These are phyloP conservation scores for Camelina neglecta DNA, from an alignment of 345 rosid genomes.

Conservation along the genomic window DNA sequence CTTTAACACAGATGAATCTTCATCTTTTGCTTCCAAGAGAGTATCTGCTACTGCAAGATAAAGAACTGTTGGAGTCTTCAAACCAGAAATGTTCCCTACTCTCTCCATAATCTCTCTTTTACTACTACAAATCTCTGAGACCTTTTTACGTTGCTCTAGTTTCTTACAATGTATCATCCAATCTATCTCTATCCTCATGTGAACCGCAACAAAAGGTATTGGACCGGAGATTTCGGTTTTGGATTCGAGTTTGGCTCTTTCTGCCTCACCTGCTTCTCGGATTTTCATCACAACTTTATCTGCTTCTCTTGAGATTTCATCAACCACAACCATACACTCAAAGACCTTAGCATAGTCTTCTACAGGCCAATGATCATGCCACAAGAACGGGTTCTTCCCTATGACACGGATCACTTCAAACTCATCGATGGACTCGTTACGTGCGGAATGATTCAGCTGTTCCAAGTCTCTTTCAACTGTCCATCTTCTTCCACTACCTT, in stretches of 20 bases:
- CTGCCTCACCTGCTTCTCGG: constrained; percentile 59
- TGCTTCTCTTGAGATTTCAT: constrained; percentile 76
- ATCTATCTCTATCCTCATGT: constrained; percentile 96
- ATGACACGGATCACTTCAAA: constrained; percentile 68
- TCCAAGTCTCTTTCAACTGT: constrained; percentile 76
- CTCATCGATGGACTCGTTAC: constrained; percentile 51
- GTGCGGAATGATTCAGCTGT: constrained; percentile 55
- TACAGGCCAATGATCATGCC: constrained; percentile 99
- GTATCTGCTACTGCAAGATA: constrained; percentile 90
- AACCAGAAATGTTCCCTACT: constrained; percentile 66
- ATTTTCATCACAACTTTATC: constrained; percentile 76
- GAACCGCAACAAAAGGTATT: constrained; percentile 76
- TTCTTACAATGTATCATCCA: constrained; percentile 99
- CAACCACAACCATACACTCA: constrained; percentile 81
- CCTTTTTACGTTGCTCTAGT: constrained; percentile 65
- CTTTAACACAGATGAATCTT: constrained; percentile 63
- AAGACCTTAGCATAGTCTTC: constrained; percentile 83
- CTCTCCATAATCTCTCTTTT: constrained; percentile 75
- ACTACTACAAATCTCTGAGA: constrained; percentile 85
- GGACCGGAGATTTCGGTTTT: not conserved
- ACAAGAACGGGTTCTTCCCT: constrained; percentile 90
- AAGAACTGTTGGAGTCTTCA: constrained; percentile 58
- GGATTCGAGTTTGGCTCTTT: constrained; percentile 35
- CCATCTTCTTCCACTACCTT: constrained; percentile 99
- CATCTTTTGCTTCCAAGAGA: constrained; percentile 57